phyloP scores from a whole-genome alignment of 1,284 basidiomycete genomes.

The Pisolithus thermaeus region DNA sequence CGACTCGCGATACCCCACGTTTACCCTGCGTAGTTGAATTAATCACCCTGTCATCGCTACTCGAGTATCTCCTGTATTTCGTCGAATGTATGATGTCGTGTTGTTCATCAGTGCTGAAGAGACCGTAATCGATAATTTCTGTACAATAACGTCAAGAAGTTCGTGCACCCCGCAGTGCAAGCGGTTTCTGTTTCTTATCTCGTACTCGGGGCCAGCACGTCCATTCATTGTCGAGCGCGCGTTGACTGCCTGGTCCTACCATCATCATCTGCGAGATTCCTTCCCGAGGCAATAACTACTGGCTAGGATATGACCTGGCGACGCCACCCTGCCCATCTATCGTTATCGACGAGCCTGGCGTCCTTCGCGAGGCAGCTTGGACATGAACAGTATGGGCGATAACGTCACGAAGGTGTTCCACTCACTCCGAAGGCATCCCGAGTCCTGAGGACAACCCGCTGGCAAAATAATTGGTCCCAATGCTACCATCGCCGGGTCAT shows the following conservation, averaged over 20 bases:
- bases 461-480: neutral
- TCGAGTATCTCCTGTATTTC: neutral
- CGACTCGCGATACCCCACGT: conserved; percentile 15
- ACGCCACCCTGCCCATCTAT: neutral
- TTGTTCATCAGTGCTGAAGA: neutral
- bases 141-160: too few relatives aligned
- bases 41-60: conserved; percentile 7
- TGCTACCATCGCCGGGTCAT: neutral
- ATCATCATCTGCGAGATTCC: neutral
- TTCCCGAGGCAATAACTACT: neutral
- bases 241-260: neutral
- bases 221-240: too few relatives aligned
- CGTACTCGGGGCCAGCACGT: too few relatives aligned
- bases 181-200: too few relatives aligned
- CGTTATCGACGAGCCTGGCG: conserved; percentile 15
- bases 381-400: conserved; percentile 2
- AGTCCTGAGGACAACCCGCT: neutral
- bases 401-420: conserved; percentile 6
- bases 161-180: too few relatives aligned
- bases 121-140: too few relatives aligned
- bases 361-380: conserved; percentile 18
- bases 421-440: neutral
- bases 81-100: conserved; percentile 1
- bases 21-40: conserved; percentile 10
- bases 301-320: neutral